Base-by-base conservation (phyloP, 2,329 filamentous ascomycete species). In the Phaeosphaeria sp. region DNA sequence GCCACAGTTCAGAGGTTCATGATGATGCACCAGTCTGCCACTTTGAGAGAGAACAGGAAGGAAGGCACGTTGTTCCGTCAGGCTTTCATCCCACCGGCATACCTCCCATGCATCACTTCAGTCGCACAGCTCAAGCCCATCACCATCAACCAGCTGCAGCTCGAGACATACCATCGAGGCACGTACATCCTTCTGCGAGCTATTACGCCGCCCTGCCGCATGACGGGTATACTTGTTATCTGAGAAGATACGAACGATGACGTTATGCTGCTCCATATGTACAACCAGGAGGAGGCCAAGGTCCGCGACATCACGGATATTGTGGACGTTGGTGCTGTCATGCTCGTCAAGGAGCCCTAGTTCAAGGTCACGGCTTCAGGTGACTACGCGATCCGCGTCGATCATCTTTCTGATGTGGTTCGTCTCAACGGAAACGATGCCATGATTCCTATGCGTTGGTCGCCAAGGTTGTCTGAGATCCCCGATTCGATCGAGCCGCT, bases 351-450 rank as follows among this genome's bases (percentile, higher is more conserved):
- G 59, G 84, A 86, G 51, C 83, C 84, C 0, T 86, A 80, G 61
- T 78, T 85, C 58, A 83, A 81, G 60, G 33, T 64, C 0, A 72
- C 73, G 15, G 66, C 63, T 0, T 66, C 79, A 22, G 78, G 78
- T 1, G 42, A 67, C 0, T 82, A 81, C 64, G 75, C 69, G 0
- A 25, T 87, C 17, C 76, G 82, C 8, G 80, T 85, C 11, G 84
- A 86, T 54, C 84, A 86, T 64, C 61, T 81, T 17, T 79, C 78
- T 22, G 83, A 86, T 54, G 60, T 86, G 22, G 58, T 79, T 9
- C 77, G 74, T 60, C 56, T 84, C 2, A 50, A 71, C 0, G 49
- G 60, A 0, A 47, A 63, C 22, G 78, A 84, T 25, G 51, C 70
- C 22, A 72, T 68, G 3, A 67, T 84, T 9, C 82, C 82, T n/a